Percentiles rank a stretch among this genome's conserved stretches.
Evolutionary conservation across 495 filamentous ascomycete genomes (phyloP).

Genomic region (Penicillium desertorum): DNA sequence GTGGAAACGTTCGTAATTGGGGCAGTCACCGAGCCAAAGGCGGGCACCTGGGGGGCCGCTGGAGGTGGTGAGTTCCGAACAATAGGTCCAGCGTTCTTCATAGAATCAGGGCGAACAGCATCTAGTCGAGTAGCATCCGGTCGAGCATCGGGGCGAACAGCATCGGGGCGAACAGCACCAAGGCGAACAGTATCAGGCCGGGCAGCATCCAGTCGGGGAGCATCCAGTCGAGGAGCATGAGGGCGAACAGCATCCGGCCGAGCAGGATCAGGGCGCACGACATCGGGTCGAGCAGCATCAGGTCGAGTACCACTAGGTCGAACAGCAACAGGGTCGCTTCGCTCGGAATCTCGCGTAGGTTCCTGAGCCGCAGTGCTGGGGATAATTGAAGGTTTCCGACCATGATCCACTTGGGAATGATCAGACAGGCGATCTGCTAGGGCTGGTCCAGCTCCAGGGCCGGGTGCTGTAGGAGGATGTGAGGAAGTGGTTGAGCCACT

Average conservation of each 20-base stretch:
- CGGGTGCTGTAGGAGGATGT: slow-evolving; percentile 16
- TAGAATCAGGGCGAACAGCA: slow-evolving; percentile 37
- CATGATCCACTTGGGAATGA: slow-evolving; percentile 31
- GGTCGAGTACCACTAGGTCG: slow-evolving; percentile 18
- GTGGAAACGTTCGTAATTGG: slow-evolving; percentile 31
- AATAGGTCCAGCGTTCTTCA: slow-evolving; percentile 40
- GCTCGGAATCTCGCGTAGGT: slow-evolving; percentile 43
- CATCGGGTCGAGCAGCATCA: neutral
- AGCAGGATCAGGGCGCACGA: neutral
- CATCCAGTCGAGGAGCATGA: slow-evolving; percentile 23
- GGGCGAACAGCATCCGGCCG: slow-evolving; percentile 24
- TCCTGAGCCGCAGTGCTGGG: slow-evolving; percentile 33
- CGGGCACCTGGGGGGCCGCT: slow-evolving; percentile 76
- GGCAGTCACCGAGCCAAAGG: slow-evolving; percentile 64
- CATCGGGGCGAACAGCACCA: slow-evolving; percentile 36
- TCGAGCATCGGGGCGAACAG: slow-evolving; percentile 11
- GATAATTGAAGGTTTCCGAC: slow-evolving; percentile 37
- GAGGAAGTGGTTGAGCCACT: slow-evolving; percentile 30
- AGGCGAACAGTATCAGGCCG: neutral
- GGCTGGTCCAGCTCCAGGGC: slow-evolving; percentile 1
- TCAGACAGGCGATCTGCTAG: slow-evolving; percentile 26
- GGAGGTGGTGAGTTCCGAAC: slow-evolving; percentile 63
- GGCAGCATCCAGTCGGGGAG: neutral
- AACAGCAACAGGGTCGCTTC: slow-evolving; percentile 36
- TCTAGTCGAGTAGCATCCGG: slow-evolving; percentile 14